Evolutionary conservation across 2,329 filamentous ascomycete genomes (phyloP), one percentile per base, ranked within the genome.

Genomic region (Plectosphaerella sp.): DNA sequence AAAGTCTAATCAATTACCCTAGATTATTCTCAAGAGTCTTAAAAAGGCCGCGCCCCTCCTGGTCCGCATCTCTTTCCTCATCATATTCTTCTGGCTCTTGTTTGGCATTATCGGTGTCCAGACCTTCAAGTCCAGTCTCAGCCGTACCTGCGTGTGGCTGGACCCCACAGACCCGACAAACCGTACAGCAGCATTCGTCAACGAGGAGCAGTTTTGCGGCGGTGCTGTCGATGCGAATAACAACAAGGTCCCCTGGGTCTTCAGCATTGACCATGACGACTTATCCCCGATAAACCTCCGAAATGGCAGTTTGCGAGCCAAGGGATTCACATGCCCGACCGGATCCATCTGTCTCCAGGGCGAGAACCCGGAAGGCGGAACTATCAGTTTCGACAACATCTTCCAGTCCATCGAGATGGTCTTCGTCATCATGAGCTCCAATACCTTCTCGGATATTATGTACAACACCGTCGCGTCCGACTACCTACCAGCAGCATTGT

Each of bases 71-170:
- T 92, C 90, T 2, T 97, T 99, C 65, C 76, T 99, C 20, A 91
- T 99, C 59, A 82, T 89, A 14, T 99, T 99, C 72, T 99, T 99
- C 71, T 99, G 94, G 94, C 80, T 99, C 42, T 74, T 97, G 11
- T 99, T 99, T 72, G 94, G 91, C 37, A 97, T 99, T 56, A 86
- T 99, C 53, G 95, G 94, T 6, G 88, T 99, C 20, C 95, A 99
- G 67, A 96, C 89, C 70, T 99, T 99, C 74, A 93, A 93, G 70
- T 86, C 88, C 9, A 93, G 89, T 67, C 70, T 93, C 22, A 83
- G 82, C 59, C 86, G 89, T 47, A 86, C 84, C 56, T 94, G 89
- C 65, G 84, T 91, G 28, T 94, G 88, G 88, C 70, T 88, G 48
- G 86, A 90, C 57, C 85, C 86, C 5, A 55, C 63, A 5, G 74